Percentiles rank a stretch among this genome's conserved stretches.
Conservation (phyloP, 768 basidiomycete genomes). For the Russula abietina region DNA sequence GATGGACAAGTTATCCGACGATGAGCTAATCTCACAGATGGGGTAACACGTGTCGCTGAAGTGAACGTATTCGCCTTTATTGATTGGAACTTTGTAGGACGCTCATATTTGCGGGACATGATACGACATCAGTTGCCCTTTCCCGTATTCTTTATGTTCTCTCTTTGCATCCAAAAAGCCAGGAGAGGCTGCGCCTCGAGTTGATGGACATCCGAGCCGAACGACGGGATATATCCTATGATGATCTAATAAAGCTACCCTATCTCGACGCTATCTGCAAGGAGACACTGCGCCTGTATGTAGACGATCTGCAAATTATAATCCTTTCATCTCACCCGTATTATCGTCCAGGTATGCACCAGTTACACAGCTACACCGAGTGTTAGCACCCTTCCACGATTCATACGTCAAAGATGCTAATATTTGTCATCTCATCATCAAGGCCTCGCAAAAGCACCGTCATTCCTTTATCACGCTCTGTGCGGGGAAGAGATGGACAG, state of each 20-base stretch:
- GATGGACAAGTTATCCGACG: constrained; percentile 28
- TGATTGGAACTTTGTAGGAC: constrained; percentile 14
- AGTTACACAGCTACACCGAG: constrained; percentile 22
- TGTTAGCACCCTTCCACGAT: constrained; percentile 8
- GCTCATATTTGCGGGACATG: constrained; percentile 25
- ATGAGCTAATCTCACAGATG: constrained; percentile 30
- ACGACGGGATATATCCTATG: constrained; percentile 28
- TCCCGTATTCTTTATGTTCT: constrained; percentile 25
- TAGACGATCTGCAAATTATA: neutral
- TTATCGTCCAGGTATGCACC: constrained; percentile 12
- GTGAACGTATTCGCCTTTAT: neutral
- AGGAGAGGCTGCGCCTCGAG: constrained; percentile 22
- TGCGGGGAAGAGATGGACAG: constrained; percentile 8
- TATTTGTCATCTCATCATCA: neutral
- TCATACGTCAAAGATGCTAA: neutral
- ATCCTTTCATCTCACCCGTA: neutral
- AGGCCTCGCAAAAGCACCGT: constrained; percentile 11
- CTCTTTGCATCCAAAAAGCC: constrained; percentile 20
- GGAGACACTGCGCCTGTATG: constrained; percentile 32
- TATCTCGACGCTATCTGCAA: constrained; percentile 36
- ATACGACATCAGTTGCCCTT: constrained; percentile 25
- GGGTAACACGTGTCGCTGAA: constrained; percentile 18
- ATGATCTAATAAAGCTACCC: constrained; percentile 34
- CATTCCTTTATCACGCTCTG: constrained; percentile 14
- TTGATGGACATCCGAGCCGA: constrained; percentile 17